Evolutionary conservation across 345 rosid genomes (phyloP).

Genomic region (Salix dunnii): DNA sequence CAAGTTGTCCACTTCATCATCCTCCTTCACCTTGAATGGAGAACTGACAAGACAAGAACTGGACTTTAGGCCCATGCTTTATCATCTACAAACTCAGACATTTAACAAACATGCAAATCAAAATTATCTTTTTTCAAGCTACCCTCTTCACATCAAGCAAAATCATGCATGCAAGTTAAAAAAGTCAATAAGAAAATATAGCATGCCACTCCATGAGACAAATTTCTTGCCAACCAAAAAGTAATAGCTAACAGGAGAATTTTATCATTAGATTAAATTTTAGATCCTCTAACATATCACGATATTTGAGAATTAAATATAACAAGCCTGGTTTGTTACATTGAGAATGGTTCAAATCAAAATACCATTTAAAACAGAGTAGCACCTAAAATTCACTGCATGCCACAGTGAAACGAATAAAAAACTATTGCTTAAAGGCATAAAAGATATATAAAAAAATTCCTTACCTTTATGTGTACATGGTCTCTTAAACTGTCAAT

Average conservation of each 20-base stretch:
- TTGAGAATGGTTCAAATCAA: not conserved
- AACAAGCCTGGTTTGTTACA: not conserved
- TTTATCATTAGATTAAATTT: not conserved
- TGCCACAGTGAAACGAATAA: not conserved
- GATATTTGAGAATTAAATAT: too few relatives aligned
- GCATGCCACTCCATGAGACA: too few relatives aligned
- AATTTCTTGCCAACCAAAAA: too few relatives aligned
- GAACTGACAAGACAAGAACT: conserved; percentile 37
- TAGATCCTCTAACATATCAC: too few relatives aligned
- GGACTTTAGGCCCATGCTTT: not conserved
- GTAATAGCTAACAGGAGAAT: not conserved
- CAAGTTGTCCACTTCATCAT: conserved; percentile 75
- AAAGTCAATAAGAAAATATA: not conserved
- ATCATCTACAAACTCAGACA: not conserved
- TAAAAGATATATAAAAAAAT: too few relatives aligned
- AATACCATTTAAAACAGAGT: too few relatives aligned
- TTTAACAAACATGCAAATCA: conserved; percentile 1
- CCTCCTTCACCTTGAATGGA: conserved; percentile 71
- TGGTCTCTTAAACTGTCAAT: not conserved
- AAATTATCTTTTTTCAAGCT: not conserved
- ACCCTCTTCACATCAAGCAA: not conserved
- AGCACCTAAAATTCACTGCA: not conserved
- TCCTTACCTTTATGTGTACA: not conserved
- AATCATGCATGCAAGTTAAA: not conserved
- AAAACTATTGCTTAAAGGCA: not conserved